Evolutionary conservation across 1,284 basidiomycete species (phyloP), one percentile per base, ranked within the genome.

Genomic region (Coniferiporia weirii): DNA sequence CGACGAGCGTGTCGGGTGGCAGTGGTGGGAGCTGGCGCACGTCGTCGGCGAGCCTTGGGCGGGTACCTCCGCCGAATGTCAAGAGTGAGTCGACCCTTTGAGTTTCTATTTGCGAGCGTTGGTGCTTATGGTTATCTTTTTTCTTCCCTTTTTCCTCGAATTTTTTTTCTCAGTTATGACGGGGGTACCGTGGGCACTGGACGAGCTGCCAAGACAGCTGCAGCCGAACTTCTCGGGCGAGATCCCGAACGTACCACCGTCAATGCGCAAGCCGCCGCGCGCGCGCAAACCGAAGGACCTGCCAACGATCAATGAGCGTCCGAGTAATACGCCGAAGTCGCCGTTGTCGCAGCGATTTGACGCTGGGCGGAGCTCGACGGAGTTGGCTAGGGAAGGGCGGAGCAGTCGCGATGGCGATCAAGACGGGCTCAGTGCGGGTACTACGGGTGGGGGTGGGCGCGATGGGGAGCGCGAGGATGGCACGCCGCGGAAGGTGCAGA

Each of bases 401-500:
- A 45, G 3, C 5, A 27, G 27, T 27, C 27, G 27, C 27, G 27
- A 36, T 4, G 50, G 51, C 19, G 54, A 32, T 9, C 60, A 40
- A n/a, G 52, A 13, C 43, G 36, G 35, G 35, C 36, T 32, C 61
- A 65, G 9, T 12, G 59, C 13, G 55, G 68, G 71, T 62, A 68
- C 73, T 6, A 36, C 4, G n/a, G 53, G 73, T 70, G 58, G 87
- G 87, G 67, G 85, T 83, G 20, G 76, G 82, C 61, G 85, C 82
- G 61, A 87, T 84, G 67, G 71, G 38, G 80, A 80, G 54, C 75
- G 76, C 19, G 66, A 61, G 20, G 63, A 60, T 56, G 60, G 70
- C 55, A 64, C 65, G 52, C 82, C 83, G 64, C 85, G 87, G 78
- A 91, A 89, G 76, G 87, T 90, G 68, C 87, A 89, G 76, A 90